A percentile compares a stretch with the other conserved stretches of the same genome.
These are phyloP conservation scores for Canna indica DNA, from an alignment of 176 grass and related monocot genomes.

Conservation along the genomic window DNA sequence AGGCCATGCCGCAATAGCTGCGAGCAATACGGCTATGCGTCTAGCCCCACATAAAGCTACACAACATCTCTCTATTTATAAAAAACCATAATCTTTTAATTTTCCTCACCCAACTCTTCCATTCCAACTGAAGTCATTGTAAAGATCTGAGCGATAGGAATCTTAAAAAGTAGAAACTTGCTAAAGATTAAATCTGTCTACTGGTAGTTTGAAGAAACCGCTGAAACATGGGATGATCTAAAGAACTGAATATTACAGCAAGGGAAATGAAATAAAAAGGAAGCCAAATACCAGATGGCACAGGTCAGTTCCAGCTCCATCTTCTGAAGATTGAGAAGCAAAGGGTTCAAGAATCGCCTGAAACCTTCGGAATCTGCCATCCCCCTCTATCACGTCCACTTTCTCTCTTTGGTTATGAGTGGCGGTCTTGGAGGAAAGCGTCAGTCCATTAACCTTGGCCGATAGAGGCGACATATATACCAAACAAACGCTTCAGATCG, in stretches of 20 bases:
- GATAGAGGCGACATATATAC: background rate
- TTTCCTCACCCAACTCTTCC: too few species aligned
- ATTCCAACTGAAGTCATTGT: background rate
- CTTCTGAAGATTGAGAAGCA: constrained; percentile 89
- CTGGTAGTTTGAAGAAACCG: background rate
- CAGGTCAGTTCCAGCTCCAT: constrained; percentile 97
- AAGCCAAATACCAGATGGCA: constrained; percentile 55
- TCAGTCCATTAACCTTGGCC: background rate
- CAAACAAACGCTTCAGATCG: background rate
- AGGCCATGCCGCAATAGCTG: too few species aligned
- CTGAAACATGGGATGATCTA: background rate
- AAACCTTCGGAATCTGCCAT: constrained; percentile 38
- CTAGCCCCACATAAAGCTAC: too few species aligned
- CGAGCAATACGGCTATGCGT: too few species aligned
- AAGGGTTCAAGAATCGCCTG: constrained; percentile 76
- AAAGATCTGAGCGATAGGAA: background rate
- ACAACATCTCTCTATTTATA: too few species aligned
- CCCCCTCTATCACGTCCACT: background rate
- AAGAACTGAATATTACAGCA: background rate
- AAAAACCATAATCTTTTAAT: too few species aligned
- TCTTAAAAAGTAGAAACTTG: background rate
- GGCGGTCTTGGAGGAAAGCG: background rate
- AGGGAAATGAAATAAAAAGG: background rate
- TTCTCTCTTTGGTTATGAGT: background rate
- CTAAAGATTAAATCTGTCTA: background rate